A percentile compares a stretch with the other conserved stretches of the same genome.
These are phyloP conservation scores for Microbotryomycetes sp. DNA, from an alignment of 1,284 basidiomycete species.

Conservation along the genomic window DNA sequence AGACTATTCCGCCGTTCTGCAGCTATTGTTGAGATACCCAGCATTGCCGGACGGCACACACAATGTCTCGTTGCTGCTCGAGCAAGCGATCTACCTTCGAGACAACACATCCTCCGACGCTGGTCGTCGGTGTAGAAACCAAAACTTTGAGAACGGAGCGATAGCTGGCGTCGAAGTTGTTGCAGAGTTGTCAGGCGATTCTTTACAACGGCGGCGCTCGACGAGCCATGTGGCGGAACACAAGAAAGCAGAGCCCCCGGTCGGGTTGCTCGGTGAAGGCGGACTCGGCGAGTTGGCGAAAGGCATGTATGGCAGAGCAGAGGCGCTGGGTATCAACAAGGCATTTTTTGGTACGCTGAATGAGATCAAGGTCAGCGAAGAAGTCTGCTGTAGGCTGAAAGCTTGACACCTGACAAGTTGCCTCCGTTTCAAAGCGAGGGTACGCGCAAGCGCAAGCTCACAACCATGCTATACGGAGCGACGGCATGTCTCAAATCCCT, in stretches of 20 bases:
- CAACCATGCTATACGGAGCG: constrained; percentile 12
- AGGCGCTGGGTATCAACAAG: constrained; percentile 35
- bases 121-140: constrained; percentile 8
- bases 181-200: constrained; percentile 8
- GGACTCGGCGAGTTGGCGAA: constrained; percentile 29
- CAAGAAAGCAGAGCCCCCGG: background rate
- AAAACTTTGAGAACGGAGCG: constrained; percentile 23
- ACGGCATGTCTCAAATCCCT: constrained; percentile 26
- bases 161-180: constrained; percentile 6
- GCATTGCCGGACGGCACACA: constrained; percentile 34
- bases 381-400: background rate
- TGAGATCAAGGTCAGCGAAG: constrained; percentile 26
- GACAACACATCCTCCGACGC: constrained; percentile 43
- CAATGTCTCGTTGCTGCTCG: constrained; percentile 56
- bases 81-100: constrained; percentile 71
- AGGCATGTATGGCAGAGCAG: constrained; percentile 31
- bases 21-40: constrained; percentile 75
- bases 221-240: background rate
- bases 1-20: constrained; percentile 77
- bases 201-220: background rate
- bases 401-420: background rate
- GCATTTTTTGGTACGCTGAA: constrained; percentile 28
- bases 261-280: constrained; percentile 13
- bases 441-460: constrained; percentile 26
- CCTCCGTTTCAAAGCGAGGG: background rate